A percentile compares a stretch with the other conserved stretches of the same genome.
Evolutionary conservation across 495 filamentous ascomycete genomes (phyloP).

Genomic region (Neurospora sp.): DNA sequence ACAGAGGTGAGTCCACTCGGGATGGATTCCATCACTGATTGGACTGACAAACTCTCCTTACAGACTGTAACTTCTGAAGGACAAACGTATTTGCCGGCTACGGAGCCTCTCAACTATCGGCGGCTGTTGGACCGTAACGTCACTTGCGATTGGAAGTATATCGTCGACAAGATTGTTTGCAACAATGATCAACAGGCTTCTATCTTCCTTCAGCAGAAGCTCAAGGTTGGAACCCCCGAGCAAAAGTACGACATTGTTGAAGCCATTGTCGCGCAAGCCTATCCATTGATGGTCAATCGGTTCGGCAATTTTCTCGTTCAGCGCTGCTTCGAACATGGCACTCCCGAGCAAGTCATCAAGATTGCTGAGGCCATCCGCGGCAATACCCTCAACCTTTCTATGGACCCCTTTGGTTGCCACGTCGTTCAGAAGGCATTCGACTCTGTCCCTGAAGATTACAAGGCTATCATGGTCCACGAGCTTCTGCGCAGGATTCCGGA

Average conservation of each 20-base stretch:
- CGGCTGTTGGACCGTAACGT: conserved; percentile 91
- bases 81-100: conserved; percentile 71
- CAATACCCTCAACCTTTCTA: conserved; percentile 86
- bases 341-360: conserved; percentile 84
- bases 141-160: conserved; percentile 98
- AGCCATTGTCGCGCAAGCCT: conserved; percentile 90
- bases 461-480: conserved; percentile 96
- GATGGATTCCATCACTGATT: background rate
- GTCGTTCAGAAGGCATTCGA: conserved; percentile 98
- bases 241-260: conserved; percentile 97
- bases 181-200: conserved; percentile 98
- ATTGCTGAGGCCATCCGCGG: conserved; percentile 94
- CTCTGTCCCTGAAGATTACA: conserved; percentile 93
- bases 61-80: conserved; percentile 43
- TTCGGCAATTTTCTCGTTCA: conserved; percentile 98
- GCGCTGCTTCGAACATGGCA: conserved; percentile 97
- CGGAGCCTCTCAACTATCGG: conserved; percentile 92
- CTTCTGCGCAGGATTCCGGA: conserved; percentile 91
- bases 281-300: conserved; percentile 92
- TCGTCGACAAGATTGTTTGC: conserved; percentile 98
- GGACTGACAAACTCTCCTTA: conserved; percentile 6
- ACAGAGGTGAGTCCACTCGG: conserved; percentile 35
- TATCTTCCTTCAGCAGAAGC: conserved; percentile 97
- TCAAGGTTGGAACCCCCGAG: conserved; percentile 89
- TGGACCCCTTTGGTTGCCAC: conserved; percentile 98